Conservation (phyloP, 805 yeast genomes). For the Candida silvatica region DNA sequence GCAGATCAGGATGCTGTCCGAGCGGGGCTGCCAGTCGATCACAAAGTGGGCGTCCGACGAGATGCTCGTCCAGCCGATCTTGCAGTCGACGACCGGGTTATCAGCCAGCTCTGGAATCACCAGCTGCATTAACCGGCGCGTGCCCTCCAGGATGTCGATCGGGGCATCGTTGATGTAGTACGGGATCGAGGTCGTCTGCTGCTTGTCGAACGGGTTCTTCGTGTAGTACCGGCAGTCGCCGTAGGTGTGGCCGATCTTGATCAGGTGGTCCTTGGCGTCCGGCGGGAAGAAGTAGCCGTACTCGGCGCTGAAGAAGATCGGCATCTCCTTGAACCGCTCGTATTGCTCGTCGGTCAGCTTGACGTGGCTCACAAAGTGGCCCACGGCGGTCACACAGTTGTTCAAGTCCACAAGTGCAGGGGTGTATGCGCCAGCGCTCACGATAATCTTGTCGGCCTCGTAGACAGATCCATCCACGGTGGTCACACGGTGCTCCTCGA, state of each 20-base stretch:
- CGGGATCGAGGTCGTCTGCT: slow-evolving; percentile 5
- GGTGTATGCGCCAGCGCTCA: slow-evolving; percentile 33
- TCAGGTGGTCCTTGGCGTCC: slow-evolving; percentile 25
- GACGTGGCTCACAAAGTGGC: slow-evolving; percentile 35
- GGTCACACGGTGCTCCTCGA: slow-evolving; percentile 11
- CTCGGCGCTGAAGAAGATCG: slow-evolving; percentile 29
- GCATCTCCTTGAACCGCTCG: slow-evolving; percentile 20
- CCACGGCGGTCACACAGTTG: slow-evolving; percentile 29
- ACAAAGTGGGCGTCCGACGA: slow-evolving; percentile 29
- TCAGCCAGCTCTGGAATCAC: slow-evolving; percentile 27
- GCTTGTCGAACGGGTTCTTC: slow-evolving; percentile 4
- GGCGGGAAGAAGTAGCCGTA: slow-evolving; percentile 36
- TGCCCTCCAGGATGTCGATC: slow-evolving; percentile 4
- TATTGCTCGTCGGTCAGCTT: slow-evolving; percentile 26
- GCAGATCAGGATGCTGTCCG: slow-evolving; percentile 25
- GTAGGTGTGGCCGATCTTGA: slow-evolving; percentile 25
- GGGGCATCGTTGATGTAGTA: slow-evolving; percentile 7
- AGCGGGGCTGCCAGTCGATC: slow-evolving; percentile 27
- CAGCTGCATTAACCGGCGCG: slow-evolving; percentile 5
- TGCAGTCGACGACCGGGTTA: slow-evolving; percentile 22
- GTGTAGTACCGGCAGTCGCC: slow-evolving; percentile 23
- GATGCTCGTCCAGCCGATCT: slow-evolving; percentile 29
- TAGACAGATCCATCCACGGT: slow-evolving; percentile 20
- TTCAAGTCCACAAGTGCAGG: slow-evolving; percentile 26
- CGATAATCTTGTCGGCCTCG: slow-evolving; percentile 21